Evolutionary conservation across 345 rosid genomes (phyloP), one percentile per base, ranked within the genome.

Genomic region (Odontarrhena argentea): DNA sequence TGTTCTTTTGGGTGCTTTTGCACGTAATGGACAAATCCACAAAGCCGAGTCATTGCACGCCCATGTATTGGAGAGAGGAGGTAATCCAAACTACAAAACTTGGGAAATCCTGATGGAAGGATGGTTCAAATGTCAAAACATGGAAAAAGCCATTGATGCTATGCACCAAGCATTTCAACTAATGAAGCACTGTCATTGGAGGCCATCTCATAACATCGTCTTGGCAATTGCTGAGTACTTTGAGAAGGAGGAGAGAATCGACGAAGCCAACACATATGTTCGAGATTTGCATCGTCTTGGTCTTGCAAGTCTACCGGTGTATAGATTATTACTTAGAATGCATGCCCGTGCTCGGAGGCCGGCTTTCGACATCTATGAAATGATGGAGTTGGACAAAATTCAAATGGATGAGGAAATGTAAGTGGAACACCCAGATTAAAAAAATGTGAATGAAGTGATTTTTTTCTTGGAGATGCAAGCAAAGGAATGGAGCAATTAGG

Each of bases 41-140:
- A 78, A 78, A 74, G 87, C 84, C 6, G 84, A 85, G 74, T 42
- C 75, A 0, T 63, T 87, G 44, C 84, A 87, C 63, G 28, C 22
- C 3, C 82, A 32, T 34, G 72, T 80, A 13, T 53, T 85, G 64
- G 74, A 74, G 67, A 80, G 67, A 71, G 88, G 90, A 56, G 90
- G 90, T 48, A 35, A 34, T 48, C 90, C 94, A 13, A 87, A 87
- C 67, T 85, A 77, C 67, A 87, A 85, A 78, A 85, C 90, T n/a
- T 87, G 90, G 93, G 93, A 87, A 46, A 87, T 87, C 52, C 70
- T 87, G 12, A 77, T 70, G 78, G 90, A 87, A 71, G 90, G 86
- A 25, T 82, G 84, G 85, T 75, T 83, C 63, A 82, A 74, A 55
- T 58, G 71, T 66, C 54, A 60, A 45, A 63, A 74, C 53, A 82